Base-by-base conservation (phyloP, 805 yeast genomes). In the Pichia californica region DNA sequence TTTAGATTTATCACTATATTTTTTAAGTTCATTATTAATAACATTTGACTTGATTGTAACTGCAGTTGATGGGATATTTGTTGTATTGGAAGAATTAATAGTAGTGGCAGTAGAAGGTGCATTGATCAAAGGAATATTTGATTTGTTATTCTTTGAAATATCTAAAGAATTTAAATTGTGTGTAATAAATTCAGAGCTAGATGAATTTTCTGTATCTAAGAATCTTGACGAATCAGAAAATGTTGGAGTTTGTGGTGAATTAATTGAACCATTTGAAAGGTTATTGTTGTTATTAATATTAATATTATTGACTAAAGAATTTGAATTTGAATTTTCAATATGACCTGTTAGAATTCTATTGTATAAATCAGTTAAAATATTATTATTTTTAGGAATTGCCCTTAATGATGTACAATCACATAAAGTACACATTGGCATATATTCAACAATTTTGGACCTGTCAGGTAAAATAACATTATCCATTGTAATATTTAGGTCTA, bases 401-500 rank as follows among this genome's bases (percentile, higher is more conserved):
- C 44, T 50, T 8, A 14, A 8, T 13, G 31, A 26, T 3, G 36
- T 32, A 30, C 47, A 30, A 1, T 32, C 34, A 43, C 67, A 63
- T 36, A 46, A 43, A 9, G 44, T 38, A 44, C 67, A 62, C 3
- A 25, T 14, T 1, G 67, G 64, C 29, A 59, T 54, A 27, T 53
- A 48, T 7, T 52, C 48, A 5, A 44, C 13, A 1, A 44, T 20
- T 4, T 40, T 38, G 2, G 40, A 26, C 16, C 39, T 36, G 16
- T 48, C 48, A 9, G 16, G 19, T 4, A 44, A 21, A 8, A 45
- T 15, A 4, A 41, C 31, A 1, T 20, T 28, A 3, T 27, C 36
- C 2, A 50, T 15, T 5, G 46, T 21, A 5, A 43, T 32, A 38
- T 47, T 47, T 19, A 54, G 48, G 34, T 62, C 69, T 53, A 70